Base-by-base conservation (phyloP, 331 rosid species). In the Arachis monticola region DNA sequence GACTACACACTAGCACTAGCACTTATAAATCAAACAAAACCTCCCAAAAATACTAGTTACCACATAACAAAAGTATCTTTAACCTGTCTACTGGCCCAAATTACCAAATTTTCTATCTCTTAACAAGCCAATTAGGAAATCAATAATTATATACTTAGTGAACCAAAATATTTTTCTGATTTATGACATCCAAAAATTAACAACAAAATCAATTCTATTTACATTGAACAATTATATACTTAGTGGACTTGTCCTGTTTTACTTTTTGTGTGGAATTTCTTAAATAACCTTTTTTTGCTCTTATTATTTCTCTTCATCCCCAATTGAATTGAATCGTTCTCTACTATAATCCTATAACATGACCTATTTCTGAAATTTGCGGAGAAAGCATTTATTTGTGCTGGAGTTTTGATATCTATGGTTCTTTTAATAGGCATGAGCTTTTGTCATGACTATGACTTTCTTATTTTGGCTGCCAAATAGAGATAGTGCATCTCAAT, bases 401-500 rank as follows among this genome's bases (percentile, higher is more conserved):
- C 13, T 57, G 30, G 22, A 50, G 58, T 48, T 38, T 63, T 40
- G 48, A 27, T 50, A 41, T 41, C 11, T 9, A 12, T 6, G 52
- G 76, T 11, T 38, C 47, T 0, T 60, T 22, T 57, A 10, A 5
- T 45, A 38, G 64, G 32, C n/a, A 12, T 8, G 30, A 8, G 75
- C 7, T 77, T 13, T 47, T 61, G 64, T 31, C 31, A 7, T 8
- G 63, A 44, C 44, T 69, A 2, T 22, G 7, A n/a, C 30, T 10
- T 50, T 48, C 32, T 72, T 60, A 44, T 6, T 72, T 32, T 32
- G 38, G 38, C 35, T 11, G 61, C 64, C 38, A 2, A 64, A 6
- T 5, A 5, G 65, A 57, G 78, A 47, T 11, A 57, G 38, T 64
- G 64, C 68, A 11, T 71, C 45, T 58, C 14, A 65, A 47, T 12